Evolutionary conservation across 2,329 filamentous ascomycete genomes (phyloP).

Genomic region (Xylariaceae sp.): DNA sequence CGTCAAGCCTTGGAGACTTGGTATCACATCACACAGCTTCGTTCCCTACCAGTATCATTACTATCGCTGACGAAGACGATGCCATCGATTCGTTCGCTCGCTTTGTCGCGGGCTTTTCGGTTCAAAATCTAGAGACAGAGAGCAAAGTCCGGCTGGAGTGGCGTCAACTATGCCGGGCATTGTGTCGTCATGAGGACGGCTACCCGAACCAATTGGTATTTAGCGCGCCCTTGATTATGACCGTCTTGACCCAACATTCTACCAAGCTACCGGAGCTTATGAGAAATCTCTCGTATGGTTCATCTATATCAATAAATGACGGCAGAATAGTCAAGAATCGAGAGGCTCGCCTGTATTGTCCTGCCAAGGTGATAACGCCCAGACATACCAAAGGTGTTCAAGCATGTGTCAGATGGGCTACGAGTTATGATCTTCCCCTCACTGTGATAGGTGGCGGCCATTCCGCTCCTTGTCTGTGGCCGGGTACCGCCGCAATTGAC

Average conservation of each 20-base stretch:
- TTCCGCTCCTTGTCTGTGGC: conserved; percentile 53
- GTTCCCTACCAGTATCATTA: conserved; percentile 42
- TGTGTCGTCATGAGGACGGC: conserved; percentile 38
- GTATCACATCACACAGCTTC: conserved; percentile 43
- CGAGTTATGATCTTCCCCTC: conserved; percentile 41
- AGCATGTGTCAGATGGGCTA: conserved; percentile 53
- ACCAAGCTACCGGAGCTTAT: conserved; percentile 40
- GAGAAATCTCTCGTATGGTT: too few species aligned
- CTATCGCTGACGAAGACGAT: conserved; percentile 42
- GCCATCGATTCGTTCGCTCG: conserved; percentile 47
- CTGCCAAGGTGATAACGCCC: conserved; percentile 44
- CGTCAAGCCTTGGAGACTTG: conserved; percentile 43
- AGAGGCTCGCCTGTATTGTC: conserved; percentile 43
- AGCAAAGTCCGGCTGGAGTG: conserved; percentile 37
- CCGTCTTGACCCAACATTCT: conserved; percentile 45
- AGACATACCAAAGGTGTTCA: conserved; percentile 47
- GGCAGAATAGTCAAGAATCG: conserved; percentile 45
- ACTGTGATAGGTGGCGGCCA: conserved; percentile 57
- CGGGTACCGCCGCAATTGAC: conserved; percentile 52
- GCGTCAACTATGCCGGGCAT: conserved; percentile 49
- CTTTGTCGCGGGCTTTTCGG: conserved; percentile 47
- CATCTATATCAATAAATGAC: conserved; percentile 12
- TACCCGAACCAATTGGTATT: conserved; percentile 43
- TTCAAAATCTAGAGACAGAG: conserved; percentile 31
- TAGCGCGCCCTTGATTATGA: conserved; percentile 47